phyloP scores from a whole-genome alignment of 305 asterid genomes.

The Solanum aculeatissimum region DNA sequence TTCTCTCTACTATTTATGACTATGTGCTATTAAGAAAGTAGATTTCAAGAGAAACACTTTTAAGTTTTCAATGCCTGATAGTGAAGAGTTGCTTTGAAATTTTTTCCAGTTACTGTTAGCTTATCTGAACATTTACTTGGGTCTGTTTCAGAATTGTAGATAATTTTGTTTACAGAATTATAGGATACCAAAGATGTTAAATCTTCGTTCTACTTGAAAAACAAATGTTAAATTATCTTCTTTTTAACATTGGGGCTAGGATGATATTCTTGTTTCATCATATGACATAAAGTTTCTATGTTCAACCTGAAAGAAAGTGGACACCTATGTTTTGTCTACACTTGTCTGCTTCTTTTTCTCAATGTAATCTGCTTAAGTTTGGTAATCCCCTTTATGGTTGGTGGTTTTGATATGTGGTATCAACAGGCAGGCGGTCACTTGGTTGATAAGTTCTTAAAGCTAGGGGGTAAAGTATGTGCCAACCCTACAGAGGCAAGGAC shows the following conservation, averaged over 20 bases:
- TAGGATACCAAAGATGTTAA: neutral
- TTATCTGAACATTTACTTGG: neutral
- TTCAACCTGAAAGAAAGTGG: neutral
- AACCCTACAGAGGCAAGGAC: conserved; percentile 45
- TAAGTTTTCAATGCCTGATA: neutral
- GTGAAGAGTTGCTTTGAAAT: neutral
- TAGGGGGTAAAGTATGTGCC: conserved; percentile 58
- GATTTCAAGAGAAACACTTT: neutral
- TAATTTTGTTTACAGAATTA: neutral
- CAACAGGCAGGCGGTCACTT: conserved; percentile 49
- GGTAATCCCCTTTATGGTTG: neutral
- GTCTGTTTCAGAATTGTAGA: neutral
- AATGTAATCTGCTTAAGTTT: neutral
- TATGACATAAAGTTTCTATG: neutral
- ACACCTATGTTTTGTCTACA: neutral
- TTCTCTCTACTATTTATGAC: neutral
- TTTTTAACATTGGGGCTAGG: neutral
- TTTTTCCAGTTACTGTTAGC: neutral
- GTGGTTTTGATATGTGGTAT: conserved; percentile 5
- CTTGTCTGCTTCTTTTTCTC: neutral
- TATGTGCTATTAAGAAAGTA: neutral
- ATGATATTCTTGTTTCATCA: neutral
- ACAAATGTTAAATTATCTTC: no score
- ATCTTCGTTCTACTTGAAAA: neutral
- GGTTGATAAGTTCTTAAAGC: conserved; percentile 45